A percentile compares a stretch with the other conserved stretches of the same genome.
Evolutionary conservation across 1,284 basidiomycete genomes (phyloP).

Genomic region (Boletus holoroseus): DNA sequence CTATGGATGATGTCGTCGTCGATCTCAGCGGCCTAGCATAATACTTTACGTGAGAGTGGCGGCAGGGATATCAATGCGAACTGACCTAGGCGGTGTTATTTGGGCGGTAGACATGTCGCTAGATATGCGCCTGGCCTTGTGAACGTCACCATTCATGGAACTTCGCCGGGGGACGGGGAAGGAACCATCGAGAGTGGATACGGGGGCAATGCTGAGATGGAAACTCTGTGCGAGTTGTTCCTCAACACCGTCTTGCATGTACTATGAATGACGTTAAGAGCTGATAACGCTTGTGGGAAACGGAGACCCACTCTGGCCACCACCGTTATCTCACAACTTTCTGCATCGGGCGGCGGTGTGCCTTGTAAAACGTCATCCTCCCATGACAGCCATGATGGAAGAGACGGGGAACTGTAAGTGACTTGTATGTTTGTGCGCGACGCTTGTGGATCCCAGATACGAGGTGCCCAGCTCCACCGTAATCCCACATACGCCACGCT

Average conservation of each 20-base stretch:
- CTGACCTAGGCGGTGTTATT: constrained; percentile 36
- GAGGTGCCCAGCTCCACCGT: constrained; percentile 89
- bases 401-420: constrained; percentile 69
- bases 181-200: constrained; percentile 59
- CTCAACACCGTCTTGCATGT: constrained; percentile 66
- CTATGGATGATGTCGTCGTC: constrained; percentile 18
- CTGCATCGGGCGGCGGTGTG: constrained; percentile 64
- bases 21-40: constrained; percentile 28
- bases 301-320: constrained; percentile 55
- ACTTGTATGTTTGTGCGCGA: constrained; percentile 77
- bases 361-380: constrained; percentile 74
- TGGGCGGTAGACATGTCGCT: constrained; percentile 51
- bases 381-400: constrained; percentile 88
- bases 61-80: constrained; percentile 4
- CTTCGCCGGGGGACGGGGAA: constrained; percentile 54
- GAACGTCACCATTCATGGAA: constrained; percentile 51
- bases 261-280: constrained; percentile 40
- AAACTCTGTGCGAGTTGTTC: constrained; percentile 62
- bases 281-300: constrained; percentile 11
- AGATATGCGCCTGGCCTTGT: constrained; percentile 50
- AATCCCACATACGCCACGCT: constrained; percentile 78
- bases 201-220: constrained; percentile 65
- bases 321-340: constrained; percentile 65
- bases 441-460: constrained; percentile 96
- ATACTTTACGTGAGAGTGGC: constrained; percentile 5